These are phyloP conservation scores for Rhizopus delemar DNA, from an alignment of 371 early-diverging fungal species.

Conservation along the genomic window DNA sequence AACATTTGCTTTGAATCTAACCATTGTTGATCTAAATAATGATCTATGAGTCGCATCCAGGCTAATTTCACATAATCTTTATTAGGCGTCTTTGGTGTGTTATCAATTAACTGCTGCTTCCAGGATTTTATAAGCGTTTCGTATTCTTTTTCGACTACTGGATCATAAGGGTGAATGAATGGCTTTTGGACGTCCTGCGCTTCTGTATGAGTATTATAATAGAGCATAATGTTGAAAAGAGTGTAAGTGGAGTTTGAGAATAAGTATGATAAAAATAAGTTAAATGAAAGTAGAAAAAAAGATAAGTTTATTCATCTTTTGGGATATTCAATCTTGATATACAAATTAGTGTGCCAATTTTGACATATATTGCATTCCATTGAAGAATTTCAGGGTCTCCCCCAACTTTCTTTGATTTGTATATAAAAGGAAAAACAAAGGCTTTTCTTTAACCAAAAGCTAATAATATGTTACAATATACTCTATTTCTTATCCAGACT, in stretches of 20 bases:
- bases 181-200: conserved; percentile 20
- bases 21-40: conserved; percentile 46
- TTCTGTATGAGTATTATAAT: conserved; percentile 4
- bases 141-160: conserved; percentile 37
- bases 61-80: conserved; percentile 22
- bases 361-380: conserved; percentile 39
- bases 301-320: neutral
- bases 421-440: neutral
- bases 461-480: too few species aligned
- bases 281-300: neutral
- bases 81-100: conserved; percentile 17
- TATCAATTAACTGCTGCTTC: conserved; percentile 31
- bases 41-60: conserved; percentile 36
- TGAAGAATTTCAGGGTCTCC: conserved; percentile 6
- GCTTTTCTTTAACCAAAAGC: too few species aligned
- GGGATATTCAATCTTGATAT: neutral
- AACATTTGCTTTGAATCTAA: conserved; percentile 45
- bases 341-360: conserved; percentile 14
- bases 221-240: conserved; percentile 16
- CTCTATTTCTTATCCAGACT: too few species aligned
- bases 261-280: conserved; percentile 7
- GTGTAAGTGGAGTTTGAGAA: neutral
- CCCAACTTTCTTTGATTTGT: neutral
- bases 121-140: conserved; percentile 35
- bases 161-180: conserved; percentile 24